Base-by-base conservation (phyloP, 345 rosid species). In the Turritis glabra region DNA sequence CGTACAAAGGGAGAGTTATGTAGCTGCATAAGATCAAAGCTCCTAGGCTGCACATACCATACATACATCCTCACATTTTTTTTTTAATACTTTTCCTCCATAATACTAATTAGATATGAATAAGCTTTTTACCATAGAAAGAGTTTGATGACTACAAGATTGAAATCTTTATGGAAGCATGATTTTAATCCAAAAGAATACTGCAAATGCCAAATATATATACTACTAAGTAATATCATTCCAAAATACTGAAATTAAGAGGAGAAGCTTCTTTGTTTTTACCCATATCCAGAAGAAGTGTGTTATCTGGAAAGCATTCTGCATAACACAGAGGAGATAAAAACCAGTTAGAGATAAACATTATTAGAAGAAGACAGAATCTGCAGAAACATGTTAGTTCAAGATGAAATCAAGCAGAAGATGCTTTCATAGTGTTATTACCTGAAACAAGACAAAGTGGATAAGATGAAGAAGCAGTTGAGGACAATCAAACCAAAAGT, bases 291-390 rank as follows among this genome's bases (percentile, higher is more conserved):
- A 95, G 19, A 92, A 68, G 88, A 92, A 92, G 70, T 92, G 91
- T 27, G 99, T 95, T 79, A 95, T 92, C 81, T 92, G 98, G 83
- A 95, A 92, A 33, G 98, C 99, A 53, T 90, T 95, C 98, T 95
- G 87, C 84, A 85, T 22, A 37, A 55, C 27, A 60, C 30, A 55
- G 26, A 30, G 15, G 64, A 64, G 46, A 60, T 6, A 52, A 29
- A 5, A 1, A 53, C 14, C 0, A 0, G 29, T 18, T 46, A 66
- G 7, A 56, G 13, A 62, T 3, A 26, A 2, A 15, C 57, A 64
- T 3, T 13, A 66, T 2, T 12, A 46, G 6, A 56, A 63, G 25
- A 52, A 72, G 2, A 32, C 12, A 54, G 5, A 63, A 13, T 50
- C 30, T 51, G 8, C 26, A 22, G n/a, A 19, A 19, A 43, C 32